Conservation (phyloP, 1,284 basidiomycete species). For the Moesziomyces sp. region DNA sequence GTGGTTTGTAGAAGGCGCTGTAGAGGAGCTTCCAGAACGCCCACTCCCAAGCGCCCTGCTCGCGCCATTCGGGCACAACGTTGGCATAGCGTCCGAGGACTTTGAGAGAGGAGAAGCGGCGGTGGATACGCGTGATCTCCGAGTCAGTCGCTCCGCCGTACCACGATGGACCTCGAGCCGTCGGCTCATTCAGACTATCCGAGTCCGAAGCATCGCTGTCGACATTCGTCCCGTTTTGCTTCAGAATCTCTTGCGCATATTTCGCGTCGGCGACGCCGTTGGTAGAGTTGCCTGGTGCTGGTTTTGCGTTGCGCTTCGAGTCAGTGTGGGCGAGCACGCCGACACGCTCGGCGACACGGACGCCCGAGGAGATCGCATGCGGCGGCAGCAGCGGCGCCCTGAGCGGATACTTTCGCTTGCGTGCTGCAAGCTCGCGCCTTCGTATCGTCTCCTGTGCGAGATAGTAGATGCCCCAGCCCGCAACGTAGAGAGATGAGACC, state of each 20-base stretch:
- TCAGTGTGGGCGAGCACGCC: conserved; percentile 30
- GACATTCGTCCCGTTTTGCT: conserved; percentile 11
- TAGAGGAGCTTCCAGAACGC: conserved; percentile 53
- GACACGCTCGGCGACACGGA: conserved; percentile 33
- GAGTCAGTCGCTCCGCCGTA: conserved; percentile 49
- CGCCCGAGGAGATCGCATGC: conserved; percentile 35
- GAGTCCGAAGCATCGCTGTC: conserved; percentile 5
- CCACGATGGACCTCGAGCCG: conserved; percentile 27
- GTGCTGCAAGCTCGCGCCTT: conserved; percentile 21
- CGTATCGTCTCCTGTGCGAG: conserved; percentile 52
- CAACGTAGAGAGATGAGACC: conserved; percentile 26
- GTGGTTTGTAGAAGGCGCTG: conserved; percentile 42
- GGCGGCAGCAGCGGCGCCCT: conserved; percentile 36
- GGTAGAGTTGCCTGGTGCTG: not conserved
- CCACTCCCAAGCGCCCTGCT: conserved; percentile 70
- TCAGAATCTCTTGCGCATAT: conserved; percentile 15
- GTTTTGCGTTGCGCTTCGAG: conserved; percentile 6
- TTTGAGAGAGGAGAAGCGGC: conserved; percentile 62
- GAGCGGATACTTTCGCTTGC: conserved; percentile 42
- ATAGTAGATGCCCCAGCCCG: conserved; percentile 58
- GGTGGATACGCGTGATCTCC: conserved; percentile 68
- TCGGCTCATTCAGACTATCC: not conserved
- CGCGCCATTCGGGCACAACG: conserved; percentile 71
- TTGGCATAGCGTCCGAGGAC: conserved; percentile 67
- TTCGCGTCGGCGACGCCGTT: not conserved